A percentile compares a stretch with the other conserved stretches of the same genome.
Conservation (phyloP, 768 basidiomycete genomes). For the Macrocybe gigantea region DNA sequence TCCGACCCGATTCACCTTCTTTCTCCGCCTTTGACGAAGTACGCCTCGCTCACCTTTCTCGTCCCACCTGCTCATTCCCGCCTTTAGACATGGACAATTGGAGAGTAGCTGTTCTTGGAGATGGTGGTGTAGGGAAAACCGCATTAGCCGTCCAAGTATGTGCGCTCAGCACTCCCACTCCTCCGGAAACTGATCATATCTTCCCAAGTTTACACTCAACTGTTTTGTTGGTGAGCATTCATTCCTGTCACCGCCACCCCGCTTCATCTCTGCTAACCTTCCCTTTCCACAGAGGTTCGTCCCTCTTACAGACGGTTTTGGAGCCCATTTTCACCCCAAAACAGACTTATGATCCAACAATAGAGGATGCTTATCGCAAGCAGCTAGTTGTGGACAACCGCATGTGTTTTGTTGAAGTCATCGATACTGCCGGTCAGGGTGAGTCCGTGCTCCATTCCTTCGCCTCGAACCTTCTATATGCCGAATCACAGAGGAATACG, state of each 20-base stretch:
- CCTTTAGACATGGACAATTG: slow-evolving; percentile 77
- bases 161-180: slow-evolving; percentile 6
- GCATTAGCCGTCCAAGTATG: slow-evolving; percentile 91
- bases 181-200: slow-evolving; percentile 5
- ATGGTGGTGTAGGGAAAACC: slow-evolving; percentile 97
- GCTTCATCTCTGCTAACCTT: slow-evolving; percentile 6
- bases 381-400: slow-evolving; percentile 91
- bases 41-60: slow-evolving; percentile 1
- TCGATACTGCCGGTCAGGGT: slow-evolving; percentile 98
- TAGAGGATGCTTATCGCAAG: slow-evolving; percentile 97
- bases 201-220: slow-evolving; percentile 81
- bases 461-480: slow-evolving; percentile 12
- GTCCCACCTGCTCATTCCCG: slow-evolving; percentile 12
- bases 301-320: slow-evolving; percentile 10
- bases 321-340: background rate
- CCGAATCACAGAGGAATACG: slow-evolving; percentile 78
- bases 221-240: slow-evolving; percentile 79
- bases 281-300: slow-evolving; percentile 46
- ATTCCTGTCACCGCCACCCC: slow-evolving; percentile 7
- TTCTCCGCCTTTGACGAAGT: too few species aligned
- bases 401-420: slow-evolving; percentile 94
- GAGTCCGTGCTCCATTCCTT: slow-evolving; percentile 19
- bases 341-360: slow-evolving; percentile 96
- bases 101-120: slow-evolving; percentile 94
- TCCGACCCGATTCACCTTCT: too few species aligned